Evolutionary conservation across 208 protist genomes (phyloP).

Genomic region (Trypanosoma avium): DNA sequence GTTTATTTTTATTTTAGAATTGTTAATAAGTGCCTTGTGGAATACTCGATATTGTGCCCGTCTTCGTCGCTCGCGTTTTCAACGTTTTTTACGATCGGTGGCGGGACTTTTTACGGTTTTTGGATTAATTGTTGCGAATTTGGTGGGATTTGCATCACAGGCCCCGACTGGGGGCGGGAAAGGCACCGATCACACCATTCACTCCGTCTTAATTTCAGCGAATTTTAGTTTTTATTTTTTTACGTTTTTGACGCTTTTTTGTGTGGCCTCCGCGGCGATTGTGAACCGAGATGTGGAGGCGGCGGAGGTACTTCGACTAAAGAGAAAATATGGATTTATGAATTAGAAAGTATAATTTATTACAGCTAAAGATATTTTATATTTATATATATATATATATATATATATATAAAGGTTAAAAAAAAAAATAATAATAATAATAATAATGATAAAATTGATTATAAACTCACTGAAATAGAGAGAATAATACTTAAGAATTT

Average conservation of each 20-base stretch:
- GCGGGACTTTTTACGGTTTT: constrained; percentile 35
- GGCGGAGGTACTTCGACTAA: background rate
- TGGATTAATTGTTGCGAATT: constrained; percentile 58
- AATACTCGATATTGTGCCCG: background rate
- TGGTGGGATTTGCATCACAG: constrained; percentile 44
- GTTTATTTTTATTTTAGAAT: constrained; percentile 55
- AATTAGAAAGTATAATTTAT: background rate
- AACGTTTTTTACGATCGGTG: constrained; percentile 26
- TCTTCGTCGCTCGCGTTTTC: constrained; percentile 13
- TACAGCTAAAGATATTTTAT: background rate
- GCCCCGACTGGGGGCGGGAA: background rate
- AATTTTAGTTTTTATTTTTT: constrained; percentile 6
- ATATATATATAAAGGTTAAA: too few relatives aligned
- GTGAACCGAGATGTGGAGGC: constrained; percentile 2
- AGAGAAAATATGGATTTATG: constrained; percentile 1
- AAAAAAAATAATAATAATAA: too few relatives aligned
- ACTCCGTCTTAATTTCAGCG: background rate
- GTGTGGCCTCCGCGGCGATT: constrained; percentile 4
- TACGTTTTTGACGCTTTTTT: constrained; percentile 6
- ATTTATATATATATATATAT: background rate
- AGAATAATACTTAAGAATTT: background rate
- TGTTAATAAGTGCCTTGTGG: constrained; percentile 36
- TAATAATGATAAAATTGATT: background rate
- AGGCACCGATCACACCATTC: constrained; percentile 4
- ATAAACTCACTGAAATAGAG: background rate